phyloP scores from a whole-genome alignment of 2,329 filamentous ascomycete genomes.

The Pezicula rhizophila region DNA sequence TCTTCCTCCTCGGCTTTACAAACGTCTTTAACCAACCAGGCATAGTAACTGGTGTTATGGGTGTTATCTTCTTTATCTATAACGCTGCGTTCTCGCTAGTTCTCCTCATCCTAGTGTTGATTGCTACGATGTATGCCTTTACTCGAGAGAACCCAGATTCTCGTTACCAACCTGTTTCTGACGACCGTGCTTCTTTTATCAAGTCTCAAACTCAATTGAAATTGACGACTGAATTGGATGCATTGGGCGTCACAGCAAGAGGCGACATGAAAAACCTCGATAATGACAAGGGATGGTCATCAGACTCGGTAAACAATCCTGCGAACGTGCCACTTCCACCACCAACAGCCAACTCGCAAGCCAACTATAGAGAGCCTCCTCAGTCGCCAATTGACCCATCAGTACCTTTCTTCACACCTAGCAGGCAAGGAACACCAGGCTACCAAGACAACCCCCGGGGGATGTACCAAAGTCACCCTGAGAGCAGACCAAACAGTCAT shows the following conservation, averaged over 20 bases:
- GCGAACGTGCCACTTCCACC: constrained; percentile 28
- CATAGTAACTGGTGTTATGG: constrained; percentile 81
- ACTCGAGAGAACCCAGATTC: constrained; percentile 91
- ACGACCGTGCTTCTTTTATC: constrained; percentile 95
- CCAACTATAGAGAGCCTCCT: constrained; percentile 26
- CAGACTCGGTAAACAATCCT: constrained; percentile 42
- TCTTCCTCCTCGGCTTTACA: constrained; percentile 86
- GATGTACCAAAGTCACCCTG: constrained; percentile 12
- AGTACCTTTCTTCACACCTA: constrained; percentile 44
- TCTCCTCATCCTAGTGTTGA: constrained; percentile 74
- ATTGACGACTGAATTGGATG: constrained; percentile 76
- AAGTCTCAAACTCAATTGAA: constrained; percentile 80
- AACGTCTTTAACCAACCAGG: constrained; percentile 78
- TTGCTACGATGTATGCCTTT: constrained; percentile 72
- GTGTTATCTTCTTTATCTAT: constrained; percentile 80
- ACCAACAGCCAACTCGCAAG: constrained; percentile 22
- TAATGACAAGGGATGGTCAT: constrained; percentile 64
- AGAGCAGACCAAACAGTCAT: background rate
- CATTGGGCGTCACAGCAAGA: constrained; percentile 79
- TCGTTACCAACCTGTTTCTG: constrained; percentile 92
- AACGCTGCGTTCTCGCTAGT: constrained; percentile 81
- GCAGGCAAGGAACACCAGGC: constrained; percentile 23
- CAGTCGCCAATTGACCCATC: constrained; percentile 44
- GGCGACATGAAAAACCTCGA: constrained; percentile 69
- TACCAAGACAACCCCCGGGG: constrained; percentile 21